These are phyloP conservation scores for Lanmaoa rubissima DNA, from an alignment of 768 basidiomycete genomes.

Conservation along the genomic window DNA sequence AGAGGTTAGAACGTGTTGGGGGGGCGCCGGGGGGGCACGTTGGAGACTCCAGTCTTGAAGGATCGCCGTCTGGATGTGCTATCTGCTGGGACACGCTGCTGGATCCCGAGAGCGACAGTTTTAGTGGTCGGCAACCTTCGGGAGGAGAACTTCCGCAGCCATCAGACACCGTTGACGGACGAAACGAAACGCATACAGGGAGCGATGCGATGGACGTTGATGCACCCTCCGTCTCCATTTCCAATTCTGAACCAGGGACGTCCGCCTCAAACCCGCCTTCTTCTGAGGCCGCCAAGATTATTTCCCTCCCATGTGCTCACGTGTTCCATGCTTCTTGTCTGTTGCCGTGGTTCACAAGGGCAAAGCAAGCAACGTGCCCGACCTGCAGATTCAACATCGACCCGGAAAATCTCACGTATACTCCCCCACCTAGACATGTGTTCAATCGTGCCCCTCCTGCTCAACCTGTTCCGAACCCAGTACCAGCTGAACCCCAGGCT, in stretches of 20 bases:
- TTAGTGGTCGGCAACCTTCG: slow-evolving; percentile 10
- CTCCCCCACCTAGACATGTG: slow-evolving; percentile 18
- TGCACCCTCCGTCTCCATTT: slow-evolving; percentile 3
- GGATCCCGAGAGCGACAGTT: slow-evolving; percentile 41
- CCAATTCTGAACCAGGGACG: slow-evolving; percentile 11
- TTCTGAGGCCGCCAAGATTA: slow-evolving; percentile 43
- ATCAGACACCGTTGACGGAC: slow-evolving; percentile 1
- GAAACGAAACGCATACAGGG: slow-evolving; percentile 2
- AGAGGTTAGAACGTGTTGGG: slow-evolving; percentile 55
- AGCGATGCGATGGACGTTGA: slow-evolving; percentile 23
- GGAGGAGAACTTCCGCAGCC: slow-evolving; percentile 6
- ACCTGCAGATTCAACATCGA: slow-evolving; percentile 84
- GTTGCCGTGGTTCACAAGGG: slow-evolving; percentile 79
- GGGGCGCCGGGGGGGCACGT: slow-evolving; percentile 35
- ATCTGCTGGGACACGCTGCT: slow-evolving; percentile 75
- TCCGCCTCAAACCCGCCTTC: slow-evolving; percentile 7
- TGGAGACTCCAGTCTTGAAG: slow-evolving; percentile 35
- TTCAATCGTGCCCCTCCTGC: slow-evolving; percentile 16
- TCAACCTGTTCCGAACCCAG: slow-evolving; percentile 14
- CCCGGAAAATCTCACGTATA: slow-evolving; percentile 67
- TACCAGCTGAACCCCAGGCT: slow-evolving; percentile 7
- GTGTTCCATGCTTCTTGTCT: slow-evolving; percentile 80
- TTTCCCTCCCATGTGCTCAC: slow-evolving; percentile 76
- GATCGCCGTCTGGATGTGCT: slow-evolving; percentile 50
- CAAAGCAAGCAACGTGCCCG: slow-evolving; percentile 77